Conservation (phyloP, 306 rosid genomes). For the Fagus sylvatica region DNA sequence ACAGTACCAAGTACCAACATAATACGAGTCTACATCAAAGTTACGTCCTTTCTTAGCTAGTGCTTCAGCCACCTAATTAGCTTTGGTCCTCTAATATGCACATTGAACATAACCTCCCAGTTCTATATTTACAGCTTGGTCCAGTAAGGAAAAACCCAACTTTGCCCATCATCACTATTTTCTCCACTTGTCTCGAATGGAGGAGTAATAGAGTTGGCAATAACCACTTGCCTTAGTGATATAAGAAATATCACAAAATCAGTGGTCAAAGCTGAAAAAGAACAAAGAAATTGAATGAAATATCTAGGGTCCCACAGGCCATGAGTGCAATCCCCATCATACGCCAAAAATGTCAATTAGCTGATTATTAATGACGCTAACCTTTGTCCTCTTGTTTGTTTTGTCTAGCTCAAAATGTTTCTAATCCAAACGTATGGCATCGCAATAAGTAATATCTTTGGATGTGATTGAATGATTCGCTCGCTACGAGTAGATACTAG, state of each 20-base stretch:
- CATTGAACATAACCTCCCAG: too few relatives aligned
- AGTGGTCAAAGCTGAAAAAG: background rate
- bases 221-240: background rate
- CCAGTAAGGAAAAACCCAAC: background rate
- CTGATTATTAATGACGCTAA: background rate
- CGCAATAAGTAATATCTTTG: background rate
- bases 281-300: background rate
- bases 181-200: background rate
- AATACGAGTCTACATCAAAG: too few relatives aligned
- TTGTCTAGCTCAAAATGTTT: background rate
- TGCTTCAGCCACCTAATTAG: too few relatives aligned
- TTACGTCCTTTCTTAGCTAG: too few relatives aligned
- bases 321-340: conserved; percentile 1
- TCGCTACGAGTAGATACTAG: background rate
- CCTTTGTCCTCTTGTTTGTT: background rate
- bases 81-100: too few relatives aligned
- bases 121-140: too few relatives aligned
- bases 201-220: background rate
- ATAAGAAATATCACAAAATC: background rate
- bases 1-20: too few relatives aligned
- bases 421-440: background rate
- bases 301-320: background rate
- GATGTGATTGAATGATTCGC: background rate
- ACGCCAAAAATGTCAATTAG: background rate
- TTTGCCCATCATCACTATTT: background rate